Conservation (phyloP, 306 rosid species). For the Lathyrus aphaca region DNA sequence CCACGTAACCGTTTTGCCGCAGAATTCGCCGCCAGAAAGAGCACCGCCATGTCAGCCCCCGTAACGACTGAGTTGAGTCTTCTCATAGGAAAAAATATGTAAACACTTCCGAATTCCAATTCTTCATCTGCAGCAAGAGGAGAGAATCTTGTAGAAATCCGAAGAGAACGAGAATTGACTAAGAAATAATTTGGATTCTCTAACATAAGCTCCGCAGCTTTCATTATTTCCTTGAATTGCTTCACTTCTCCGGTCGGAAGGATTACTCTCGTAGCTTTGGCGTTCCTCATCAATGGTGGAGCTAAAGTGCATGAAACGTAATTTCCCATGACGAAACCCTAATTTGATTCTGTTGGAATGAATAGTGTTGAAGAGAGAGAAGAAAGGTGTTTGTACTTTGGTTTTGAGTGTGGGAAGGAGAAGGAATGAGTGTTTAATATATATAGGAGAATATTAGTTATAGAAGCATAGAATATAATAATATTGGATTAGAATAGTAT, state of each 20-base stretch:
- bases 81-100: conserved; percentile 79
- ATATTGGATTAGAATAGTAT: neutral
- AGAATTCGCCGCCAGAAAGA: conserved; percentile 79
- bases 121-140: conserved; percentile 85
- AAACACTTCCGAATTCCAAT: conserved; percentile 68
- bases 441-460: neutral
- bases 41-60: conserved; percentile 71
- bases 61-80: conserved; percentile 65
- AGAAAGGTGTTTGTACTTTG: neutral
- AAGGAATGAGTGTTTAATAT: neutral
- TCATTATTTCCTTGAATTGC: conserved; percentile 56
- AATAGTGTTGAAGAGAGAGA: neutral
- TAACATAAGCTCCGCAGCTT: conserved; percentile 91
- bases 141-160: conserved; percentile 69
- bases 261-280: conserved; percentile 64
- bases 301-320: conserved; percentile 72
- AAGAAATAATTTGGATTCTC: conserved; percentile 67
- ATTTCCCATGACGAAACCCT: conserved; percentile 63
- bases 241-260: conserved; percentile 76
- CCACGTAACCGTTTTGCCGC: conserved; percentile 65
- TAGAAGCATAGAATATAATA: neutral
- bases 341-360: neutral
- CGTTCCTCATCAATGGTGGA: conserved; percentile 62
- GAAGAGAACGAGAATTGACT: conserved; percentile 62
- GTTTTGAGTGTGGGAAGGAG: conserved; percentile 5